Conservation (phyloP, 2,329 filamentous ascomycete genomes). For the Monosporascus cannonballus region DNA sequence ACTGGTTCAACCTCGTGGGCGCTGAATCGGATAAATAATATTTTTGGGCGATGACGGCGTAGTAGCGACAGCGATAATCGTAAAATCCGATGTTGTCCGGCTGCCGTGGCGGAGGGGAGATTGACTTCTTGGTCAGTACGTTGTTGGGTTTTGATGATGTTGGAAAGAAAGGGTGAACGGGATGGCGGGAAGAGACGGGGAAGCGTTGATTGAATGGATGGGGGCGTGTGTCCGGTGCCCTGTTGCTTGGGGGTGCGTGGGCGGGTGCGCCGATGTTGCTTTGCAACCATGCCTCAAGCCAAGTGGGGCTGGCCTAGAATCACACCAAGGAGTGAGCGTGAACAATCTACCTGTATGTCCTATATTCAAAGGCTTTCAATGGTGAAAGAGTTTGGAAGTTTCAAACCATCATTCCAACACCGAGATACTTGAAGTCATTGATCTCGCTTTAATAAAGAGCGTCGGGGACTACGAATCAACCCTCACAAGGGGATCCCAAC, state of each 20-base stretch:
- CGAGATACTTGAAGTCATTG: too few species aligned
- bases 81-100: slow-evolving; percentile 2
- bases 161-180: not conserved
- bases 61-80: slow-evolving; percentile 4
- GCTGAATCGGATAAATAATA: slow-evolving; percentile 1
- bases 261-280: not conserved
- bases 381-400: too few species aligned
- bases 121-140: not conserved
- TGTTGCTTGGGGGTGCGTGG: not conserved
- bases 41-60: not conserved
- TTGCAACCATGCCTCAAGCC: not conserved
- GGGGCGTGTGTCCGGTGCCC: not conserved
- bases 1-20: slow-evolving; percentile 11
- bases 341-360: too few species aligned
- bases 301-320: not conserved
- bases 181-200: not conserved
- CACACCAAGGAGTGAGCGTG: not conserved
- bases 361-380: too few species aligned
- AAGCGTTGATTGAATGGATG: not conserved
- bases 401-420: too few species aligned
- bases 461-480: too few species aligned
- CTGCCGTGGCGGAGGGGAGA: slow-evolving; percentile 2
- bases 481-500: too few species aligned
- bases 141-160: slow-evolving; percentile 1
- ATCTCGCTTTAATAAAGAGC: too few species aligned